These are phyloP conservation scores for Fusarium sp. DNA, from an alignment of 2,329 filamentous ascomycete genomes.

Conservation along the genomic window DNA sequence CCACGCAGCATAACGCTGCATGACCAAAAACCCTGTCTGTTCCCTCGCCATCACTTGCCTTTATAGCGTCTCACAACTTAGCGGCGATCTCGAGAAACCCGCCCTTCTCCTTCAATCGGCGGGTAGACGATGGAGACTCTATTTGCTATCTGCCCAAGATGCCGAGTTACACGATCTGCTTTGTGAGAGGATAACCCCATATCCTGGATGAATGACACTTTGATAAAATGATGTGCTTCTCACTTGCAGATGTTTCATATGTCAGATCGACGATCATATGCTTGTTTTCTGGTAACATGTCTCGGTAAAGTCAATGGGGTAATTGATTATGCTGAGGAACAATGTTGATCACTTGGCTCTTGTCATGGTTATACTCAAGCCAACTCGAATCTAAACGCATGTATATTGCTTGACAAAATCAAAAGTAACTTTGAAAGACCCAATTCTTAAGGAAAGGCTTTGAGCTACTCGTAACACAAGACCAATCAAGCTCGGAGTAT, in stretches of 20 bases:
- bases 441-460: not conserved
- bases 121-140: conserved; percentile 53
- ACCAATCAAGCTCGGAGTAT: not conserved
- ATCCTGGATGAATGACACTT: not conserved
- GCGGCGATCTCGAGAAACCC: conserved; percentile 47
- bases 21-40: conserved; percentile 26
- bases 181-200: conserved; percentile 68
- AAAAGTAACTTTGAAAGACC: too few relatives aligned
- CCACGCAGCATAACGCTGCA: conserved; percentile 39
- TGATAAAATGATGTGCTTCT: not conserved
- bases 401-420: not conserved
- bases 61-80: conserved; percentile 52
- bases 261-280: not conserved
- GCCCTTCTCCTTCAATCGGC: conserved; percentile 56
- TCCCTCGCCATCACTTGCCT: conserved; percentile 53
- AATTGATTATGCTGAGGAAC: not conserved
- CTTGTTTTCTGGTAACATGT: not conserved
- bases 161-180: conserved; percentile 66
- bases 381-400: not conserved
- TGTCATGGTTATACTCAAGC: not conserved
- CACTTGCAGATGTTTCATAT: not conserved
- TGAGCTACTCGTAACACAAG: not conserved
- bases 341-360: not conserved
- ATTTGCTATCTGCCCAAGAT: conserved; percentile 56
- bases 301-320: not conserved